Evolutionary conservation across 495 filamentous ascomycete species (phyloP).

Genomic region (Penicillium ochrochloron): DNA sequence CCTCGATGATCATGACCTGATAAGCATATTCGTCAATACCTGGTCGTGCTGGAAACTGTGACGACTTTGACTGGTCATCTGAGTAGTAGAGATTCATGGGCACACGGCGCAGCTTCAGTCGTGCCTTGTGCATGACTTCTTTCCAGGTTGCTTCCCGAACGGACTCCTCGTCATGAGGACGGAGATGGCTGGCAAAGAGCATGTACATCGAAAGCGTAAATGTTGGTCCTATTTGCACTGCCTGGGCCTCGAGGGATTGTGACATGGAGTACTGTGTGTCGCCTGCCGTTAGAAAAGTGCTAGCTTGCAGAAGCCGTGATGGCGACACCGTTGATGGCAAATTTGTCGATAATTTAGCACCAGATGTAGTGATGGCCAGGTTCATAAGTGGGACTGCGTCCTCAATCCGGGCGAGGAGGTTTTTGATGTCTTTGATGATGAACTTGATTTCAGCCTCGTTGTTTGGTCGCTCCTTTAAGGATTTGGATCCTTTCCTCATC

Average conservation of each 20-base stretch:
- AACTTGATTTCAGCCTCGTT: constrained; percentile 65
- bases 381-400: constrained; percentile 93
- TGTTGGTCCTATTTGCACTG: constrained; percentile 85
- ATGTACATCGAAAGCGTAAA: constrained; percentile 95
- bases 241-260: constrained; percentile 44
- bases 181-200: constrained; percentile 84
- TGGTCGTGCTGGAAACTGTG: constrained; percentile 52
- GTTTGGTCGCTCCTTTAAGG: constrained; percentile 50
- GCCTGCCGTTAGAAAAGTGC: constrained; percentile 85
- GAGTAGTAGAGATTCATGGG: constrained; percentile 46
- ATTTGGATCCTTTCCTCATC: constrained; percentile 52
- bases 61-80: constrained; percentile 17
- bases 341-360: constrained; percentile 78
- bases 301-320: constrained; percentile 89
- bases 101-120: constrained; percentile 74
- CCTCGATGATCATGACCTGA: constrained; percentile 86
- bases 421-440: constrained; percentile 77
- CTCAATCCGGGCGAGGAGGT: constrained; percentile 79
- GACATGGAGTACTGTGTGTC: constrained; percentile 80
- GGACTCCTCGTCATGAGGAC: constrained; percentile 64
- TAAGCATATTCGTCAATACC: constrained; percentile 80
- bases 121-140: constrained; percentile 94
- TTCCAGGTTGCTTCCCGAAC: constrained; percentile 88
- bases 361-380: constrained; percentile 93
- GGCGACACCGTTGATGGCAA: constrained; percentile 85